Percentiles rank a stretch among this genome's conserved stretches.
Conservation (phyloP, 2,329 filamentous ascomycete species). For the Nakataea oryzae region DNA sequence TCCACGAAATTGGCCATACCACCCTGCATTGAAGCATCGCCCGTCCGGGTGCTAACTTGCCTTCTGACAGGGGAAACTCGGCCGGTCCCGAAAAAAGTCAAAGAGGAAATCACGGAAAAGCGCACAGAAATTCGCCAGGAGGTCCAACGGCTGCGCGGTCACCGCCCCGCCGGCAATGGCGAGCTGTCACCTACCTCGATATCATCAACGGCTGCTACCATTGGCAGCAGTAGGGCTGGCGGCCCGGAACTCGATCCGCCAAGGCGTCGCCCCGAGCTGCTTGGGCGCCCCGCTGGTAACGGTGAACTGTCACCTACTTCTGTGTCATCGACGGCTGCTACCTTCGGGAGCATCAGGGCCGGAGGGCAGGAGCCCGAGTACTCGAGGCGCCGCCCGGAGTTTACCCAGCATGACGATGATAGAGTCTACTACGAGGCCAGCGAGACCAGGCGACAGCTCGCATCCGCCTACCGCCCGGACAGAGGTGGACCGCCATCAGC, state of each 20-base stretch:
- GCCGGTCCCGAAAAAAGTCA: constrained; percentile 1
- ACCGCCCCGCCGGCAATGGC: not conserved
- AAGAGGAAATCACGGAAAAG: constrained; percentile 6
- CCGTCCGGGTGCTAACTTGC: not conserved
- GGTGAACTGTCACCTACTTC: not conserved
- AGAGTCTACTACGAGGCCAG: not conserved
- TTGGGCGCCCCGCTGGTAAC: not conserved
- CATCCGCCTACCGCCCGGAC: not conserved
- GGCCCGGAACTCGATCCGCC: not conserved
- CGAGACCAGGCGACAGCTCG: not conserved
- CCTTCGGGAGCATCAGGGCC: not conserved
- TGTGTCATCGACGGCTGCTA: not conserved
- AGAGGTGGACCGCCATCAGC: not conserved
- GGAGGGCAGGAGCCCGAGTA: not conserved
- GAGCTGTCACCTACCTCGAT: not conserved
- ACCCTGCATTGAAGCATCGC: not conserved
- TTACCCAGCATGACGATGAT: not conserved
- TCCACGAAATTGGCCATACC: not conserved
- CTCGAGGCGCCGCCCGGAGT: not conserved
- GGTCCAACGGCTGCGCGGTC: not conserved
- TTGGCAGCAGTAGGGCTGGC: not conserved
- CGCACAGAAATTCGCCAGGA: constrained; percentile 7
- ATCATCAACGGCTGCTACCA: not conserved
- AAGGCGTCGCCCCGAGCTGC: not conserved
- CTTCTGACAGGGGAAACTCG: not conserved